Evolutionary conservation across 2,329 filamentous ascomycete genomes (phyloP).

Genomic region (Didymella lethalis): DNA sequence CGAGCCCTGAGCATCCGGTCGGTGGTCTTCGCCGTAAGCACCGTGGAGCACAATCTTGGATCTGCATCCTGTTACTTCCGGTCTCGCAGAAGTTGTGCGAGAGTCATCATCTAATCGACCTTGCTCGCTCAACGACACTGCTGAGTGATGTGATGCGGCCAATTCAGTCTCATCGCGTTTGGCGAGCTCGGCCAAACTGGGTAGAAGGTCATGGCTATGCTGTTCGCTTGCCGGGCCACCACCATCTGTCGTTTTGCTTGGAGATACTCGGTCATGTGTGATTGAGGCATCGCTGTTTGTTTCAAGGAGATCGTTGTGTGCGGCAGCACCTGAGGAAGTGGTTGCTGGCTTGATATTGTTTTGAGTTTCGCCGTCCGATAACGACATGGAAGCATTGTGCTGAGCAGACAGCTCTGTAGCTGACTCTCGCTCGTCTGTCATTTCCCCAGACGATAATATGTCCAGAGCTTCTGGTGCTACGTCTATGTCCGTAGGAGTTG

Average conservation of each 20-base stretch:
- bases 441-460: too few species aligned
- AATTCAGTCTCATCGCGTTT: neutral
- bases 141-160: neutral
- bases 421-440: neutral
- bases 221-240: neutral
- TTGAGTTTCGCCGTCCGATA: too few species aligned
- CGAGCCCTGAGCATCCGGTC: neutral
- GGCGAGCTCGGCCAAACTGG: neutral
- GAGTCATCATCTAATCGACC: neutral
- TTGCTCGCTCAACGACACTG: neutral
- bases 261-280: neutral
- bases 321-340: neutral
- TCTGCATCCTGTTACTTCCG: neutral
- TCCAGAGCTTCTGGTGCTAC: neutral
- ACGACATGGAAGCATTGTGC: neutral
- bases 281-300: neutral
- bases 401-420: neutral
- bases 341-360: too few species aligned
- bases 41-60: neutral
- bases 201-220: neutral
- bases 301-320: neutral
- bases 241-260: neutral
- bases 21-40: neutral
- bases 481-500: neutral
- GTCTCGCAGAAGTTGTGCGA: neutral